These are phyloP conservation scores for Pholiota adiposa DNA, from an alignment of 1,284 basidiomycete species.

Conservation along the genomic window DNA sequence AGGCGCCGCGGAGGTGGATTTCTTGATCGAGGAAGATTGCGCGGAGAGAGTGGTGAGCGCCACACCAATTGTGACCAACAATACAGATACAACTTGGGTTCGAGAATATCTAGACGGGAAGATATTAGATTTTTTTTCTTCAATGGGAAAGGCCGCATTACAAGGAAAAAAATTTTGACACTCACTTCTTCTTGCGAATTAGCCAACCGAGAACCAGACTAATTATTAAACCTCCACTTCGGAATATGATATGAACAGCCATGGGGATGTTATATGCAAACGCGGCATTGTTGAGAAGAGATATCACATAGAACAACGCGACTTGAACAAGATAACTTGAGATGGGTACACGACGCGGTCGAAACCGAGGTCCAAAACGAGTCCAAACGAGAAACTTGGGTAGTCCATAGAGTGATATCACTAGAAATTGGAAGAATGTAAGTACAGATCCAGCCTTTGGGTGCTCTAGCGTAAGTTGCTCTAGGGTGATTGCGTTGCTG, in stretches of 20 bases:
- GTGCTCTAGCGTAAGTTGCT: slow-evolving; percentile 66
- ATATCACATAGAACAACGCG: slow-evolving; percentile 79
- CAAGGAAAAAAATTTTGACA: slow-evolving; percentile 7
- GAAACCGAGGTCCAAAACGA: slow-evolving; percentile 51
- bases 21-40: slow-evolving; percentile 36
- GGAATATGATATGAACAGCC: slow-evolving; percentile 93
- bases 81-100: slow-evolving; percentile 72
- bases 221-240: slow-evolving; percentile 87
- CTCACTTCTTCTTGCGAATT: slow-evolving; percentile 60
- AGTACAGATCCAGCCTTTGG: slow-evolving; percentile 77
- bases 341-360: slow-evolving; percentile 73
- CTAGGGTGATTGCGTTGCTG: slow-evolving; percentile 76
- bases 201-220: slow-evolving; percentile 79
- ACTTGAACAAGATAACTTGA: slow-evolving; percentile 83
- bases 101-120: slow-evolving; percentile 61
- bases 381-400: slow-evolving; percentile 58
- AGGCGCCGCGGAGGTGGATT: slow-evolving; percentile 10
- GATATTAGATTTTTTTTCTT: not conserved
- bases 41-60: slow-evolving; percentile 84
- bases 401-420: slow-evolving; percentile 73
- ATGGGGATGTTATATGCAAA: slow-evolving; percentile 89
- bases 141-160: not conserved
- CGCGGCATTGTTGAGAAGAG: slow-evolving; percentile 89
- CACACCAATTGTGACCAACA: slow-evolving; percentile 84
- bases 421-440: slow-evolving; percentile 83